Percentiles rank a stretch among this genome's conserved stretches.
These are phyloP conservation scores for Luffa aegyptiaca DNA, from an alignment of 306 rosid genomes.

Conservation along the genomic window DNA sequence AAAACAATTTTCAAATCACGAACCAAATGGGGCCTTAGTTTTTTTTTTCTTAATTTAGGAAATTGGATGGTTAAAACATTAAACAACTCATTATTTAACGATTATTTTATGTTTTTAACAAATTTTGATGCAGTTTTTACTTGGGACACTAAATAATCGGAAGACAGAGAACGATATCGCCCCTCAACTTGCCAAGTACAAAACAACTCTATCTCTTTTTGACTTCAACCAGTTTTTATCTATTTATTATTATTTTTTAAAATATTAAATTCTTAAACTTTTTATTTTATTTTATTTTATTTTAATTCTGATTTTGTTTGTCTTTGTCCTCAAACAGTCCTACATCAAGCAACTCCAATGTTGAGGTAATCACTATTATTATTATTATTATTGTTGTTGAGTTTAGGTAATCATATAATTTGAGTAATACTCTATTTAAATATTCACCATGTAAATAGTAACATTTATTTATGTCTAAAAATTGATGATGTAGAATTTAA, in stretches of 20 bases:
- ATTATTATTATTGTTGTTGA: no score
- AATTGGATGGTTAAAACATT: not conserved
- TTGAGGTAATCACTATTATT: constrained; percentile 46
- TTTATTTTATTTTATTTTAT: not conserved
- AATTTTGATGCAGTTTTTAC: constrained; percentile 27
- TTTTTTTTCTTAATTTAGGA: not conserved
- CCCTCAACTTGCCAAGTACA: constrained; percentile 32
- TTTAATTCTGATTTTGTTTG: not conserved
- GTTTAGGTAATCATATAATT: no score
- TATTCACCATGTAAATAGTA: not conserved
- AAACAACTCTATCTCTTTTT: not conserved
- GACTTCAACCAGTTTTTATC: not conserved
- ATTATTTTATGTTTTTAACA: not conserved
- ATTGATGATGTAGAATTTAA: not conserved
- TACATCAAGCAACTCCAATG: constrained; percentile 20
- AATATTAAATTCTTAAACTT: not conserved
- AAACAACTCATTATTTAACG: not conserved
- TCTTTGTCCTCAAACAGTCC: constrained; percentile 21
- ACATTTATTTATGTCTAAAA: not conserved
- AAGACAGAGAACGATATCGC: constrained; percentile 39
- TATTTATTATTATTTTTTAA: not conserved
- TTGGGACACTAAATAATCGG: constrained; percentile 30
- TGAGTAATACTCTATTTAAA: not conserved
- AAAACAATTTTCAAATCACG: no score
- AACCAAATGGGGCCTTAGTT: no score